Evolutionary conservation across 169 alveolate genomes (phyloP).

Genomic region (Eimeria nieschulzi): DNA sequence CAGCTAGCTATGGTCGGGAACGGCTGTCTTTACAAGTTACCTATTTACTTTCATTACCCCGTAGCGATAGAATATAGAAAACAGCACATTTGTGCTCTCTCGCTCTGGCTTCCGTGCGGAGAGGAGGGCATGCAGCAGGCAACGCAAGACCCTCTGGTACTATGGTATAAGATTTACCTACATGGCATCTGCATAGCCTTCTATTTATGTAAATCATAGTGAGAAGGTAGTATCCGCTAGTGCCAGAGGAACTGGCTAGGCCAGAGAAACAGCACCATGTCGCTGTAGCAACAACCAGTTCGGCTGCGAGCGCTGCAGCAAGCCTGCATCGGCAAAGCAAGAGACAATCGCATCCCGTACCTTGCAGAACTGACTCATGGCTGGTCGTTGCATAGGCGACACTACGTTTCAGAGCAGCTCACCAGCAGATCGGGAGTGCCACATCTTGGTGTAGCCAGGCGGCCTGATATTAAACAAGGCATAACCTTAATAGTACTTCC

Average conservation of each 20-base stretch:
- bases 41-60: no score
- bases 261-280: conserved; percentile 7
- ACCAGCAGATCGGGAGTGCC: conserved; percentile 12
- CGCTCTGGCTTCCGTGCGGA: background rate
- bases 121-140: conserved; percentile 4
- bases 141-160: background rate
- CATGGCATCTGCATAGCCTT: background rate
- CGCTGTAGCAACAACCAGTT: conserved; percentile 31
- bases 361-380: conserved; percentile 25
- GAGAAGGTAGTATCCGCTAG: conserved; percentile 15
- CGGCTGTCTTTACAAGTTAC: no score
- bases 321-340: background rate
- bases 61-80: no score
- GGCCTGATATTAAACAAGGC: background rate
- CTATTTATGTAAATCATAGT: background rate
- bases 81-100: no score
- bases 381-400: background rate
- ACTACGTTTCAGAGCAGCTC: conserved; percentile 13
- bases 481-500: background rate
- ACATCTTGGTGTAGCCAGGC: conserved; percentile 17
- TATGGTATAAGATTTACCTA: no score
- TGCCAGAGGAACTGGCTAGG: background rate
- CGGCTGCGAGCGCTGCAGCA: background rate
- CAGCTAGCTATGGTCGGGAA: no score
- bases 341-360: background rate